A percentile compares a stretch with the other conserved stretches of the same genome.
Evolutionary conservation across 352 stramenopile genomes (phyloP).

Genomic region (Globisporangium polare): DNA sequence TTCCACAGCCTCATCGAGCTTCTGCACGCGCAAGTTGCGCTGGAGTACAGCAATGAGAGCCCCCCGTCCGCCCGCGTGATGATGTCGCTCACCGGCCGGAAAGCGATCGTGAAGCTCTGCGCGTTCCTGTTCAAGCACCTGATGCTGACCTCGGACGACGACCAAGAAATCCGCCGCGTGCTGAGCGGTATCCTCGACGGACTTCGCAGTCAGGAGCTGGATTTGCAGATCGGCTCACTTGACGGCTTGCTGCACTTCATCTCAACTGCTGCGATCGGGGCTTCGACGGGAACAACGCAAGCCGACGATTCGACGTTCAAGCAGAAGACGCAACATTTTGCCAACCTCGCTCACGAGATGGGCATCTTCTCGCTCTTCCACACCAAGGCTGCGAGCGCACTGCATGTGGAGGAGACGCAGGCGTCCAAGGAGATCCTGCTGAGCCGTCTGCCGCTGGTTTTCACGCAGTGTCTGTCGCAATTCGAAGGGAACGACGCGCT

Average conservation of each 20-base stretch:
- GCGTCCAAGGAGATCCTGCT: constrained; percentile 45
- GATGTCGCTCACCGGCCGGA: constrained; percentile 39
- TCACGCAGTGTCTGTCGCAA: constrained; percentile 79
- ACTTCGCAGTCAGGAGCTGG: constrained; percentile 54
- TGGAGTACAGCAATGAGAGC: constrained; percentile 38
- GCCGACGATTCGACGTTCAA: constrained; percentile 18
- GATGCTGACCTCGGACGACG: constrained; percentile 41
- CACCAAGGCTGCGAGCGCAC: constrained; percentile 40
- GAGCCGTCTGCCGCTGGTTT: constrained; percentile 73
- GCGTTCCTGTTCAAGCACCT: constrained; percentile 78
- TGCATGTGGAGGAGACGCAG: constrained; percentile 25
- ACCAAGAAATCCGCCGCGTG: constrained; percentile 45
- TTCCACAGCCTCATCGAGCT: constrained; percentile 31
- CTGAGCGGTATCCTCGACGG: constrained; percentile 62
- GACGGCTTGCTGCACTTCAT: constrained; percentile 77
- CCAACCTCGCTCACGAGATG: constrained; percentile 61
- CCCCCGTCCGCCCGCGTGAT: constrained; percentile 1
- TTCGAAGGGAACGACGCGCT: constrained; percentile 62
- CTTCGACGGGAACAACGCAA: constrained; percentile 15
- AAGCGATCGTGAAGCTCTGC: constrained; percentile 66
- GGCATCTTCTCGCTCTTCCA: constrained; percentile 77
- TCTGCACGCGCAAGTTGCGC: constrained; percentile 46
- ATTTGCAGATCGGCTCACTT: constrained; percentile 66
- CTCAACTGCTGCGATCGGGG: constrained; percentile 32
- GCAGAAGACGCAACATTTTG: constrained; percentile 36